Percentiles rank a stretch among this genome's conserved stretches.
Evolutionary conservation across 352 stramenopile genomes (phyloP).

Genomic region (Phytophthora lateralis): DNA sequence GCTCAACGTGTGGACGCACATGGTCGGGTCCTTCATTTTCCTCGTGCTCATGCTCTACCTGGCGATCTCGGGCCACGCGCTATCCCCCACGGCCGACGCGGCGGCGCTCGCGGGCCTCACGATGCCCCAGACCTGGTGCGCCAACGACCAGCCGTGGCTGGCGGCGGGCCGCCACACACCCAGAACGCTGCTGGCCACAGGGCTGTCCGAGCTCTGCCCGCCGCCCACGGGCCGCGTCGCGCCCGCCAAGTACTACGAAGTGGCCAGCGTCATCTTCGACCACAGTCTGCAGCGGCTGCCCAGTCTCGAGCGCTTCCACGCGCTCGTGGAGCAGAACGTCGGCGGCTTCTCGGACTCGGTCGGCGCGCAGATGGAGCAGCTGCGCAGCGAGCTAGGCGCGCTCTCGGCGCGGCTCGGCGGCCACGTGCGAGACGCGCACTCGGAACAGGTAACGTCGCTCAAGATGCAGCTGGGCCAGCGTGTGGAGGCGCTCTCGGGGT

Average conservation of each 20-base stretch:
- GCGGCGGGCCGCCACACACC: constrained; percentile 54
- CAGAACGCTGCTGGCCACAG: constrained; percentile 47
- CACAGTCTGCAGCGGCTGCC: constrained; percentile 86
- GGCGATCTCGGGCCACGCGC: constrained; percentile 55
- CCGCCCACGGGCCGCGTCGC: constrained; percentile 26
- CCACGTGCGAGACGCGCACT: constrained; percentile 49
- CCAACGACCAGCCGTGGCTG: constrained; percentile 41
- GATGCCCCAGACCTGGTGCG: constrained; percentile 39
- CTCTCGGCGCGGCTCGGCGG: constrained; percentile 58
- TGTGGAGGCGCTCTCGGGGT: constrained; percentile 71
- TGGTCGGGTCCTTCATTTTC: constrained; percentile 88
- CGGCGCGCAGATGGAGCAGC: constrained; percentile 65
- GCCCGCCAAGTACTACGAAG: constrained; percentile 68
- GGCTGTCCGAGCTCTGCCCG: constrained; percentile 52
- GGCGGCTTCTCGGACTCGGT: constrained; percentile 72
- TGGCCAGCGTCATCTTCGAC: constrained; percentile 81
- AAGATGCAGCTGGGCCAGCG: constrained; percentile 60
- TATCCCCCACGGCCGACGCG: constrained; percentile 26
- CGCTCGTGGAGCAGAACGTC: constrained; percentile 73
- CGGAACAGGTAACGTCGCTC: constrained; percentile 58
- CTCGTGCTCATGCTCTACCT: constrained; percentile 79
- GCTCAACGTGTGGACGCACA: constrained; percentile 90
- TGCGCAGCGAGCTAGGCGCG: constrained; percentile 64
- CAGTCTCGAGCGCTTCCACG: constrained; percentile 81
- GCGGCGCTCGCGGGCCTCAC: constrained; percentile 18